Evolutionary conservation across 495 filamentous ascomycete species (phyloP), one percentile per base, ranked within the genome.

Genomic region (Penicillium coffeae): DNA sequence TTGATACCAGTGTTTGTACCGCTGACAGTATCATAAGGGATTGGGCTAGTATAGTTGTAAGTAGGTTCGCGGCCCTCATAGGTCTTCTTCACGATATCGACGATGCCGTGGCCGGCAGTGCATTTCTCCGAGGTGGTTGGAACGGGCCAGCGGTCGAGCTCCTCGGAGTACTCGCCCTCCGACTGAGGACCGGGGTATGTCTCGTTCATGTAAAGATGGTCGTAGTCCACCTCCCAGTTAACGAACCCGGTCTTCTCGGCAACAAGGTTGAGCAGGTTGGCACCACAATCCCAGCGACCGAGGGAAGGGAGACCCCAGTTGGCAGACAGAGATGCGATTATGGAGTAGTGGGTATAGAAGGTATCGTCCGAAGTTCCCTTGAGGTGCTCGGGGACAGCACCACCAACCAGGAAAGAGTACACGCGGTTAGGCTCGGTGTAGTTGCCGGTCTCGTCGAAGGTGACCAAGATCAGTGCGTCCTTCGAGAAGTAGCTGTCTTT

Each of bases 341-440:
- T 70, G 30, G 79, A 85, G 74, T 86, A 88, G 69, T 88, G 85
- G 58, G 81, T 81, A 68, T 89, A 89, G 72, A 80, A 88, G 39
- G 71, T 80, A 60, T 74, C 56, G 55, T 89, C 86, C 3, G 64
- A 77, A 13, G 82, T 85, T 21, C 83, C 83, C 46, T 76, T 69
- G 9, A 83, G 69, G 38, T 72, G 33, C 3, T 69, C 41, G 19
- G 83, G 81, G 18, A 90, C 66, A 21, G 83, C 80, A 47, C 77
- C 82, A n/a, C 85, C 85, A 20, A 90, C 64, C 6, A 89, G 74
- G 52, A 88, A 64, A 45, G 68, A 75, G 55, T 79, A 78, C 25
- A 87, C 73, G 21, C 70, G 64, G 71, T 85, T 87, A 32, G 68
- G 67, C 8, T 57, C 60, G 10, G 66, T 46, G 63, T 85, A 87